These are phyloP conservation scores for Penicillium palitans DNA, from an alignment of 2,329 filamentous ascomycete species.

Conservation along the genomic window DNA sequence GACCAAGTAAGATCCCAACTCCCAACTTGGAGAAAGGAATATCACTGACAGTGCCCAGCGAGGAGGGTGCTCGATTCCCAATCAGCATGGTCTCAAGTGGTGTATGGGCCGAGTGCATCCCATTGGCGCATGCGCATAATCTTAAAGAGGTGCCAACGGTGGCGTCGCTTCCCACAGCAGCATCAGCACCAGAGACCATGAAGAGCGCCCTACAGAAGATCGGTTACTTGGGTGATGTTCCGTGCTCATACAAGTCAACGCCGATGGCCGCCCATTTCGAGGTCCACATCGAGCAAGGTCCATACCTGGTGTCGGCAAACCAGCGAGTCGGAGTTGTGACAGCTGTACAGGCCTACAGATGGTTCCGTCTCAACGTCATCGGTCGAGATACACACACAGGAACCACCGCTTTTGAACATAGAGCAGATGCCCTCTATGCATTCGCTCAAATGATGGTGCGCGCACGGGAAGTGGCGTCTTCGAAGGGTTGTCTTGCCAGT, in stretches of 20 bases:
- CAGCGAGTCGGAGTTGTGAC: slow-evolving; percentile 69
- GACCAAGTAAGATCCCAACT: slow-evolving; percentile 32
- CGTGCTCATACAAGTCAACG: slow-evolving; percentile 57
- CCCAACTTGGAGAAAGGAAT: neutral
- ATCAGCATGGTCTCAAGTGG: slow-evolving; percentile 71
- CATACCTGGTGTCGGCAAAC: slow-evolving; percentile 65
- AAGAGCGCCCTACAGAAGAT: slow-evolving; percentile 70
- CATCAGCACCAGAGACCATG: slow-evolving; percentile 61
- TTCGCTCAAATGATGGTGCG: slow-evolving; percentile 68
- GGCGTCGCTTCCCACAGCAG: slow-evolving; percentile 44
- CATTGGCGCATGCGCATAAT: slow-evolving; percentile 61
- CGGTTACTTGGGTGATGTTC: slow-evolving; percentile 61
- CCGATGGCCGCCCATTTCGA: slow-evolving; percentile 76
- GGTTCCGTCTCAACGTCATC: slow-evolving; percentile 66
- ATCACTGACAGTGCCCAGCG: slow-evolving; percentile 48
- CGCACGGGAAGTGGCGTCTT: slow-evolving; percentile 62
- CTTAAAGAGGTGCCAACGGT: slow-evolving; percentile 60
- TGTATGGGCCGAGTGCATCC: slow-evolving; percentile 68
- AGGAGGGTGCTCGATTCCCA: slow-evolving; percentile 77
- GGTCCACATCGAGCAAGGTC: slow-evolving; percentile 80
- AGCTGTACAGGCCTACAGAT: slow-evolving; percentile 73
- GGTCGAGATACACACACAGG: slow-evolving; percentile 73
- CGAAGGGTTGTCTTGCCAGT: slow-evolving; percentile 62
- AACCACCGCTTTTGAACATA: slow-evolving; percentile 66
- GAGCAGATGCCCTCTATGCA: slow-evolving; percentile 68